Conservation (phyloP, 2,329 filamentous ascomycete species). For the Mariannaea sp. region DNA sequence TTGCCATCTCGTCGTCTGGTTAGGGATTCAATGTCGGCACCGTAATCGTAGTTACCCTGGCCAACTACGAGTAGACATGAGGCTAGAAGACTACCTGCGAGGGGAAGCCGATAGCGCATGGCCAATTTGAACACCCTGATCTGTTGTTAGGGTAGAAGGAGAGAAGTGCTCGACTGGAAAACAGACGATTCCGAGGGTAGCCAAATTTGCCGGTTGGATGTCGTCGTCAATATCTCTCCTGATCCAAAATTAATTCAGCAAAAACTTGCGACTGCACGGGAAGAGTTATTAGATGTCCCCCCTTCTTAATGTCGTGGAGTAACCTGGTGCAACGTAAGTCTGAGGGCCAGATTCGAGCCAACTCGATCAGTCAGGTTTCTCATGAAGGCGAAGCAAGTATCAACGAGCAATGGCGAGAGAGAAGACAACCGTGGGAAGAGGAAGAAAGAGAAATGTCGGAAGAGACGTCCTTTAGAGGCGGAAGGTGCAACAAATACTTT, state of each 20-base stretch:
- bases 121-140: background rate
- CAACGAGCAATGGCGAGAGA: background rate
- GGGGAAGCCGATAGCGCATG: conserved; percentile 24
- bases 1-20: conserved; percentile 46
- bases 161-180: background rate
- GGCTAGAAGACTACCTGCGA: conserved; percentile 18
- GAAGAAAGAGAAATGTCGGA: background rate
- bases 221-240: background rate
- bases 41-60: conserved; percentile 54
- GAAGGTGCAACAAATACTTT: conserved; percentile 1
- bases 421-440: background rate
- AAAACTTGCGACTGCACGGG: background rate
- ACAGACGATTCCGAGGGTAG: background rate
- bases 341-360: conserved; percentile 2
- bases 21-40: conserved; percentile 48
- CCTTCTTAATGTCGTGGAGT: background rate
- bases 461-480: background rate
- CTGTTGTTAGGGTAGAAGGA: background rate
- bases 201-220: background rate
- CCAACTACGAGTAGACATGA: conserved; percentile 18
- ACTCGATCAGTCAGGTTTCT: background rate
- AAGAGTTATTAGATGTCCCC: background rate
- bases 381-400: background rate
- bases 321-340: background rate
- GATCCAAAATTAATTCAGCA: conserved; percentile 2